Evolutionary conservation across 257 asterid species (phyloP), one percentile per base, ranked within the genome.

Genomic region (Phtheirospermum japonicum): DNA sequence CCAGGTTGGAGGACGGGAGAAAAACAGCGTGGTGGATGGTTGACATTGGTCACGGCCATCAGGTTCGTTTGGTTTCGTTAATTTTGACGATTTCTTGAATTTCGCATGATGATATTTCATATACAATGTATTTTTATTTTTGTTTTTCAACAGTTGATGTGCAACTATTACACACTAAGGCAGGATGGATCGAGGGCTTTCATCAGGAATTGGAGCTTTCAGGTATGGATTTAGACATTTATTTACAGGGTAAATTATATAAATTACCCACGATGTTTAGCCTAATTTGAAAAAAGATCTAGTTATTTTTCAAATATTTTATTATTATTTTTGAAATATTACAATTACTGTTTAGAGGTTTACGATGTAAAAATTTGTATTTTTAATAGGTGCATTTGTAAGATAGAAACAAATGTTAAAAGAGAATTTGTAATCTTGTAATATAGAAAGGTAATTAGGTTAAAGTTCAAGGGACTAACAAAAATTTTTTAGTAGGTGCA

Each of bases 171-270:
- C 82, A 87, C 99, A 18, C 39, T 93, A 64, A 83, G 99, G 82
- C 97, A 87, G 75, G 99, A 93, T 4, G 97, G 99, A 63, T 93
- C 99, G 17, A 76, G 85, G 53, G 79, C 96, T 23, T 93, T 87
- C 75, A 65, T 87, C 74, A 75, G 99, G 65, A 31, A 52, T 63
- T 93, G 99, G 99, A 82, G 79, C 82, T 79, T 89, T 54, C 91
- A 92, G 97, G 98, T 88, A 80, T 18, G 26, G 53, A 16, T 51
- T 40, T 40, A 40, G 4, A 12, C 48, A 40, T 40, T 40, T 40
- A 40, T n/a, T n/a, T n/a, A n/a, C n/a, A n/a, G n/a, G n/a, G n/a
- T n/a, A n/a, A n/a, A n/a, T n/a, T n/a, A n/a, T n/a, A n/a, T 40
- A 40, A 8, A 40, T 13, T 8, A 11, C 48, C 48, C 48, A 4